Percentiles rank a stretch among this genome's conserved stretches.
Conservation (phyloP, 108 stramenopile species). For the Epithemia pelagica region DNA sequence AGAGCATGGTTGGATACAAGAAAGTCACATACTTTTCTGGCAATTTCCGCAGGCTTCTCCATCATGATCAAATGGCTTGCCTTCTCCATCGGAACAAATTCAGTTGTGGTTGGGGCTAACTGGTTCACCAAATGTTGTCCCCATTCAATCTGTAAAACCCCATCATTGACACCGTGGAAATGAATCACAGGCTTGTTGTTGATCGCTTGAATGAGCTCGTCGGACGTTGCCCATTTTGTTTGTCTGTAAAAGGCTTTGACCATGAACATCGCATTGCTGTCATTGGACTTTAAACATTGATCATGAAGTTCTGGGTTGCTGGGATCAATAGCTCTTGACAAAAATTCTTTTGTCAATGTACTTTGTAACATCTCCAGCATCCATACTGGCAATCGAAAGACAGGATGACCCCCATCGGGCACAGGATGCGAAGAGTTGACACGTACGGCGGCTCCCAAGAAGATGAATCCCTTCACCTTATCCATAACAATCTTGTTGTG, state of each 20-base stretch:
- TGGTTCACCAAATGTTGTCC: conserved; percentile 8
- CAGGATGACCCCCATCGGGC: conserved; percentile 16
- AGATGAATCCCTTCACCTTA: conserved; percentile 2
- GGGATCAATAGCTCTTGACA: conserved; percentile 9
- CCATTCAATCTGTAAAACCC: conserved; percentile 3
- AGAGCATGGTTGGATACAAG: neutral
- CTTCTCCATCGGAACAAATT: neutral
- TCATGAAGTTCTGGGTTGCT: conserved; percentile 5
- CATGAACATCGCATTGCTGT: conserved; percentile 13
- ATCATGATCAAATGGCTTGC: conserved; percentile 20
- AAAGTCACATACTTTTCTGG: neutral
- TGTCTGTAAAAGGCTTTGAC: conserved; percentile 9
- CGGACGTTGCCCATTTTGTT: conserved; percentile 7
- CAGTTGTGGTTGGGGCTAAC: neutral
- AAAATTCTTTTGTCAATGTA: conserved; percentile 12
- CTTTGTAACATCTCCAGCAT: conserved; percentile 9
- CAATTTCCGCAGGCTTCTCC: conserved; percentile 15
- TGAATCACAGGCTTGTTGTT: conserved; percentile 5
- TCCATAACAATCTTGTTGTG: neutral
- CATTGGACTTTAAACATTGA: neutral
- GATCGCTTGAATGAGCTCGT: conserved; percentile 1
- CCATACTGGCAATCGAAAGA: conserved; percentile 17
- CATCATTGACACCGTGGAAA: conserved; percentile 17
- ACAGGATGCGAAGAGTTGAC: conserved; percentile 1
- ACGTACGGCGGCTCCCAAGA: conserved; percentile 5